A percentile compares a stretch with the other conserved stretches of the same genome.
Evolutionary conservation across 768 basidiomycete genomes (phyloP).

Genomic region (Podaxis sp.): DNA sequence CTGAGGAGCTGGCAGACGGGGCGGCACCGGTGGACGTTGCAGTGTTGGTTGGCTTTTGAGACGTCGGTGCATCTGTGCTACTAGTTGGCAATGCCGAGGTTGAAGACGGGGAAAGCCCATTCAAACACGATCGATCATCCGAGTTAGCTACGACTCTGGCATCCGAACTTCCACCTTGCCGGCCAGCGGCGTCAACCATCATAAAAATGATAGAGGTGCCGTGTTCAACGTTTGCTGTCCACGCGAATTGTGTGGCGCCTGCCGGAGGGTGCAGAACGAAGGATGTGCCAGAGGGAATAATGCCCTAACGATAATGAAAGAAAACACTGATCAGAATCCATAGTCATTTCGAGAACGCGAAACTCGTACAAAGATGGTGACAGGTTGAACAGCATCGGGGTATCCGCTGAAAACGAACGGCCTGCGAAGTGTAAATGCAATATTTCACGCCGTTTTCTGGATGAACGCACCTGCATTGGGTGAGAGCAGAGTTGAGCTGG

Average conservation of each 20-base stretch:
- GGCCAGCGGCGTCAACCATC: slow-evolving; percentile 50
- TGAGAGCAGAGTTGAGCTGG: slow-evolving; percentile 48
- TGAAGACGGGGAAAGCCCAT: slow-evolving; percentile 51
- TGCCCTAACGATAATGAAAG: slow-evolving; percentile 37
- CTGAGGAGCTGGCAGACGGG: slow-evolving; percentile 10
- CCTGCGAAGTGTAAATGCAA: slow-evolving; percentile 28
- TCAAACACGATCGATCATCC: slow-evolving; percentile 52
- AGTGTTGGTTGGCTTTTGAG: slow-evolving; percentile 21
- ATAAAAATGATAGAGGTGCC: slow-evolving; percentile 60
- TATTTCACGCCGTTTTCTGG: slow-evolving; percentile 10
- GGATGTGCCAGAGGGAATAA: slow-evolving; percentile 62
- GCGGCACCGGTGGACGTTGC: slow-evolving; percentile 20
- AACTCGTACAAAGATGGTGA: slow-evolving; percentile 49
- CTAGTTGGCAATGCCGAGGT: slow-evolving; percentile 31
- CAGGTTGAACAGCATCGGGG: slow-evolving; percentile 45
- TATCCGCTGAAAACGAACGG: slow-evolving; percentile 49
- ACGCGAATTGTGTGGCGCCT: slow-evolving; percentile 43
- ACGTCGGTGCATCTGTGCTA: slow-evolving; percentile 24
- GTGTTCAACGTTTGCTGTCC: slow-evolving; percentile 56
- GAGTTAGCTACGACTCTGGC: slow-evolving; percentile 46
- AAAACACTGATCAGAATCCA: not conserved
- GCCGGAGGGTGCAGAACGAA: slow-evolving; percentile 43
- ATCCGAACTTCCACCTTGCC: slow-evolving; percentile 62
- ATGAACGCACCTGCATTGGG: slow-evolving; percentile 58
- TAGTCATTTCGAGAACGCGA: not conserved